These are phyloP conservation scores for Bryum argenteum DNA, from an alignment of 225 moss, liverwort and hornwort species.

Conservation along the genomic window DNA sequence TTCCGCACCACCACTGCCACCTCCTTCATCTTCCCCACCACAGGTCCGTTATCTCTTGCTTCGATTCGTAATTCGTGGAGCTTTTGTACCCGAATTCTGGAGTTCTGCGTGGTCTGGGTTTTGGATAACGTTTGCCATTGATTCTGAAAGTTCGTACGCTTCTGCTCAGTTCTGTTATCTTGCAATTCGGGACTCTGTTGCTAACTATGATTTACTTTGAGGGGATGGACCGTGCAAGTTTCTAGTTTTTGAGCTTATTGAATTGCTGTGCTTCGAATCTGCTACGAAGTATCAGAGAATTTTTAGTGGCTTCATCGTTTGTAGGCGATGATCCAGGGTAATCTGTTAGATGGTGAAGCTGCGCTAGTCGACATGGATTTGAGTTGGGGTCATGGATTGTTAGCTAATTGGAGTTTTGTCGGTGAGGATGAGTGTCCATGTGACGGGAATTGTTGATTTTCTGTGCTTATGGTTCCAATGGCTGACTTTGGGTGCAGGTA, in stretches of 20 bases:
- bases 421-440: too few species aligned
- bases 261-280: too few species aligned
- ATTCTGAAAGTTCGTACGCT: background rate
- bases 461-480: too few species aligned
- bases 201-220: background rate
- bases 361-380: background rate
- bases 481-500: constrained; percentile 41
- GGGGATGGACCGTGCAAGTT: background rate
- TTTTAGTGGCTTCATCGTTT: too few species aligned
- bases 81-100: background rate
- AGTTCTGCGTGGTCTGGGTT: background rate
- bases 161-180: background rate
- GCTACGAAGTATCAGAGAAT: too few species aligned
- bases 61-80: background rate
- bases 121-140: background rate
- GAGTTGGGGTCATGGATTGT: background rate
- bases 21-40: constrained; percentile 92
- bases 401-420: too few species aligned
- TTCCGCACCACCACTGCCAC: constrained; percentile 75
- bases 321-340: background rate
- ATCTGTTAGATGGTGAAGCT: background rate
- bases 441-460: too few species aligned
- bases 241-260: too few species aligned
- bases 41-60: constrained; percentile 38
- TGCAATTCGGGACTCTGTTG: background rate